Percentiles rank a stretch among this genome's conserved stretches.
phyloP scores from a whole-genome alignment of 345 rosid genomes.

The Citrus reticulata region DNA sequence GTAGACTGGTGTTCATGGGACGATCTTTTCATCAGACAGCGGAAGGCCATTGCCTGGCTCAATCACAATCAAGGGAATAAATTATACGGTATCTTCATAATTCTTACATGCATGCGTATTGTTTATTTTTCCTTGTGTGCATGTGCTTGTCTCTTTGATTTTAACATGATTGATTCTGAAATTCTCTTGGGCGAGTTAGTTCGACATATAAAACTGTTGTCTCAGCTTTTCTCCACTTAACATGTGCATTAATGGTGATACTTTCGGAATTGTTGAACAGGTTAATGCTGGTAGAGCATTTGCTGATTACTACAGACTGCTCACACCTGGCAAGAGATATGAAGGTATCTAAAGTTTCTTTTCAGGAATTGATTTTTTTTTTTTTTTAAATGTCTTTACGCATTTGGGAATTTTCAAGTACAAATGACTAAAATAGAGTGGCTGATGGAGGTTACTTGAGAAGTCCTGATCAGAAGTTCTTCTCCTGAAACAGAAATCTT shows the following conservation, averaged over 20 bases:
- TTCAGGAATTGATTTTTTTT: neutral
- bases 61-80: constrained; percentile 63
- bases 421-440: neutral
- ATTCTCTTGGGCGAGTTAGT: neutral
- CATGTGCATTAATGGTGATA: neutral
- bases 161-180: neutral
- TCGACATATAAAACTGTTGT: neutral
- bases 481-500: neutral
- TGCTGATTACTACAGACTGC: constrained; percentile 77
- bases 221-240: neutral
- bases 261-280: constrained; percentile 32
- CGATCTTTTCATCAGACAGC: constrained; percentile 69
- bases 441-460: neutral
- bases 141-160: neutral
- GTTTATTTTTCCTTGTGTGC: neutral
- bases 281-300: constrained; percentile 56
- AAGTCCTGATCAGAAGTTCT: neutral
- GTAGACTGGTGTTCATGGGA: constrained; percentile 90
- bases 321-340: constrained; percentile 61
- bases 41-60: constrained; percentile 78
- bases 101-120: neutral
- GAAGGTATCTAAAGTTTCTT: constrained; percentile 51
- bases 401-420: neutral
- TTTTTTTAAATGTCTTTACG: neutral
- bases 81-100: constrained; percentile 53